Conservation (phyloP, 2,329 filamentous ascomycete species). For the Aspergillus phoenicis region DNA sequence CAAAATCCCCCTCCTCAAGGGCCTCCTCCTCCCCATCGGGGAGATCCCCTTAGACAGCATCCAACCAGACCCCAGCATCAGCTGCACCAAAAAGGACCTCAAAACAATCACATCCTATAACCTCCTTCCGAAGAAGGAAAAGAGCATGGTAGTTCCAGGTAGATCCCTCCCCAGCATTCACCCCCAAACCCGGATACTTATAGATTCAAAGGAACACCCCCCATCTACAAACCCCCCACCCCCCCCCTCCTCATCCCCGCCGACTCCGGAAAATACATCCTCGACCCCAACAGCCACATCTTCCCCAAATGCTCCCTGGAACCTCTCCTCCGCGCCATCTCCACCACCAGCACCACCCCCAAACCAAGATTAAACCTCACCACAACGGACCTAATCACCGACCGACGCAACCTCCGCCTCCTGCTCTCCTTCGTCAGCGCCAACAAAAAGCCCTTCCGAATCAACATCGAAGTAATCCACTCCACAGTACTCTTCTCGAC, state of each 20-base stretch:
- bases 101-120: background rate
- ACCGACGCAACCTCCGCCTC: conserved; percentile 3
- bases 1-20: background rate
- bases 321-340: background rate
- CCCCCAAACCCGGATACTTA: background rate
- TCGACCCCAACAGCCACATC: background rate
- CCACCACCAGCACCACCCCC: background rate
- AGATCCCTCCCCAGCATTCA: background rate
- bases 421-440: background rate
- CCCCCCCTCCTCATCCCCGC: background rate
- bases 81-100: background rate
- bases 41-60: background rate
- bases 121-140: background rate
- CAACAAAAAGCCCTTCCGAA: background rate
- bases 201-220: background rate
- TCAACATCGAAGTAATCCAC: conserved; percentile 1
- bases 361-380: background rate
- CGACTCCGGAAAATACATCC: background rate
- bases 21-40: background rate
- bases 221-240: background rate
- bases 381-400: conserved; percentile 14
- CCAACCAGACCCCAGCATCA: background rate
- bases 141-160: background rate
- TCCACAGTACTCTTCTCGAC: background rate
- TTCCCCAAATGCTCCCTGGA: background rate